Evolutionary conservation across 2,329 filamentous ascomycete genomes (phyloP).

Genomic region (Rugonectria rugulosa): DNA sequence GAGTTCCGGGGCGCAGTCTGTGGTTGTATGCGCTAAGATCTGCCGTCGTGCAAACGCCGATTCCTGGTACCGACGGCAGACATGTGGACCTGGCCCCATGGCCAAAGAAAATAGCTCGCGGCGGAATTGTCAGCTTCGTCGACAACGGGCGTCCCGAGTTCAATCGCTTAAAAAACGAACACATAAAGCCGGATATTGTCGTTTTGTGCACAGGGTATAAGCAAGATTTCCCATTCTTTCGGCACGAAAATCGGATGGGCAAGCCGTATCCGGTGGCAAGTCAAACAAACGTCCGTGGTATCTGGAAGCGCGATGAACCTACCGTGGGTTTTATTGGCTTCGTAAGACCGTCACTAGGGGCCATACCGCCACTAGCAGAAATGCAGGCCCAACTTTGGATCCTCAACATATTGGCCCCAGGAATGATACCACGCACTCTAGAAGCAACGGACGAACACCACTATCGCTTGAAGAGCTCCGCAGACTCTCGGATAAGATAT

Average conservation of each 20-base stretch:
- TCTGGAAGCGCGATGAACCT: conserved; percentile 44
- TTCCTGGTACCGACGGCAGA: too few relatives aligned
- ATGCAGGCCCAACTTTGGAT: conserved; percentile 54
- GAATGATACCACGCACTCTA: conserved; percentile 33
- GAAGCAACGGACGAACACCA: conserved; percentile 48
- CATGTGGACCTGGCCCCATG: too few relatives aligned
- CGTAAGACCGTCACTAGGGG: conserved; percentile 50
- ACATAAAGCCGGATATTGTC: too few relatives aligned
- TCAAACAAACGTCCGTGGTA: conserved; percentile 46
- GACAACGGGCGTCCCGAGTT: too few relatives aligned
- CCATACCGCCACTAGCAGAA: conserved; percentile 55
- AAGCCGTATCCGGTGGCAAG: conserved; percentile 39
- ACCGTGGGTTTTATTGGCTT: conserved; percentile 55
- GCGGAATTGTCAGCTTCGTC: too few relatives aligned
- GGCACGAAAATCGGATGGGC: conserved; percentile 7
- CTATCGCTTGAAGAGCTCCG: conserved; percentile 45
- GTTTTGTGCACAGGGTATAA: conserved; percentile 40
- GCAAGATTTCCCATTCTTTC: conserved; percentile 43
- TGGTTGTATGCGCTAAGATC: conserved; percentile 21
- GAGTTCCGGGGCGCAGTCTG: conserved; percentile 21
- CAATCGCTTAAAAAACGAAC: too few relatives aligned
- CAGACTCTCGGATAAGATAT: conserved; percentile 45
- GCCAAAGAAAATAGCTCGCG: too few relatives aligned
- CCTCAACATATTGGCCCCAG: conserved; percentile 39
- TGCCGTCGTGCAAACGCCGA: too few relatives aligned